Conservation (phyloP, 1,284 basidiomycete genomes). For the Boletus sp. region DNA sequence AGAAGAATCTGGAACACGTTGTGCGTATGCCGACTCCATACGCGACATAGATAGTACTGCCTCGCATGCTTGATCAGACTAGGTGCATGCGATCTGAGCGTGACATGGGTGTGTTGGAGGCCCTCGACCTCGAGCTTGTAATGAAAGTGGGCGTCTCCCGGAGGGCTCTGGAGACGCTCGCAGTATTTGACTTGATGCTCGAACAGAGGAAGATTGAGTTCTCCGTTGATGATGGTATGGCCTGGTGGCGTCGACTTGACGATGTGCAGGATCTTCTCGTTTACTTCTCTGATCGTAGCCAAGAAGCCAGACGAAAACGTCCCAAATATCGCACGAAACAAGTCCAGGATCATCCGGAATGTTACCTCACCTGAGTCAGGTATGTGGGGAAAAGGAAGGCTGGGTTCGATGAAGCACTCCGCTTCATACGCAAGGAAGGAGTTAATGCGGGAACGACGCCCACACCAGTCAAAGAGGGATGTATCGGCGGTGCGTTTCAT, state of each 20-base stretch:
- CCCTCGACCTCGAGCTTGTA: constrained; percentile 21
- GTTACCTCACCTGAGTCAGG: constrained; percentile 6
- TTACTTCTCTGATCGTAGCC: constrained; percentile 2
- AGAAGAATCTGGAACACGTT: constrained; percentile 27
- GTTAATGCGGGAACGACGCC: constrained; percentile 34
- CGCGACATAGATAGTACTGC: constrained; percentile 27
- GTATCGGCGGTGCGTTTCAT: constrained; percentile 33
- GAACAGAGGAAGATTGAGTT: constrained; percentile 28
- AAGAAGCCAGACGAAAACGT: constrained; percentile 11
- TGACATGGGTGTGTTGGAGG: constrained; percentile 17
- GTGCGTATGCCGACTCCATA: constrained; percentile 20
- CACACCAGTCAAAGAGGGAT: constrained; percentile 36
- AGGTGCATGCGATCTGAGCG: constrained; percentile 2
- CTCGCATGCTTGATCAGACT: constrained; percentile 11
- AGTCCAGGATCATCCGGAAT: constrained; percentile 23
- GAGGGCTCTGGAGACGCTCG: not conserved
- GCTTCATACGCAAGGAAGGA: constrained; percentile 26
- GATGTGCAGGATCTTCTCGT: constrained; percentile 10
- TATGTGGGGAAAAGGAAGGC: constrained; percentile 9
- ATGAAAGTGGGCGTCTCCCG: not conserved
- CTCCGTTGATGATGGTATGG: constrained; percentile 30
- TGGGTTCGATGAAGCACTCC: constrained; percentile 19
- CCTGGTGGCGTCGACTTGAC: constrained; percentile 21
- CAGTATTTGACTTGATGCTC: constrained; percentile 27
- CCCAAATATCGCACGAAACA: constrained; percentile 17